Evolutionary conservation across 164 flowering plant species (phyloP), one percentile per base, ranked within the genome.

Genomic region (Vitis cinerea): DNA sequence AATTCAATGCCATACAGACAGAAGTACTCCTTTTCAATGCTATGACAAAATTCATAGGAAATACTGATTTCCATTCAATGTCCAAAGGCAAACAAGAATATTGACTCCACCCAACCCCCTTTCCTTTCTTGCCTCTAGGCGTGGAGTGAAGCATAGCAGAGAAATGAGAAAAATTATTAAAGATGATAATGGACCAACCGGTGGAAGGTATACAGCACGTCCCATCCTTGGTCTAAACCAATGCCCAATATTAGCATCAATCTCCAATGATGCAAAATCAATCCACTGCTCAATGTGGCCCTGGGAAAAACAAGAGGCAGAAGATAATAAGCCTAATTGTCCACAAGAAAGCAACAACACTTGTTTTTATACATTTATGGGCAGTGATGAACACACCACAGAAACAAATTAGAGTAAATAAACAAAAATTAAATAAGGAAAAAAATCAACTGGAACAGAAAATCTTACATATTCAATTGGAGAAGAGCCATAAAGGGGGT

Each of bases 251-350:
- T 81, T 71, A 4, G 85, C 68, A 82, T 90, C 93, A 77, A 94
- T 72, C 76, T 94, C 97, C 72, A 82, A 16, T 0, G 93, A 67
- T 3, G 96, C 67, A 81, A 92, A 92, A 71, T 92, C 98, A 73
- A 87, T 89, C 96, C 97, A 92, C 49, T 94, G 94, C 77, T 91
- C 97, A 65, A 90, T 69, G 9, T 23, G 90, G 51, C 66, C 94
- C 98, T 91, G 80, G 2, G 31, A 63, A 60, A 57, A 44, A 61
- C 7, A 51, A 63, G 44, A 37, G 44, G 44, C 44, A 6, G 44
- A 4, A 37, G 44, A 37, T 37, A 6, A 37, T 37, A 37, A 37
- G 44, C 44, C 44, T 37, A 37, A 37, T 37, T 37, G 17, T 31
- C 56, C 8, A 49, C 12, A 15, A 17, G 52, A 55, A 13, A 11